Evolutionary conservation across 805 yeast genomes (phyloP).

Genomic region (Ogataea paraovalis): DNA sequence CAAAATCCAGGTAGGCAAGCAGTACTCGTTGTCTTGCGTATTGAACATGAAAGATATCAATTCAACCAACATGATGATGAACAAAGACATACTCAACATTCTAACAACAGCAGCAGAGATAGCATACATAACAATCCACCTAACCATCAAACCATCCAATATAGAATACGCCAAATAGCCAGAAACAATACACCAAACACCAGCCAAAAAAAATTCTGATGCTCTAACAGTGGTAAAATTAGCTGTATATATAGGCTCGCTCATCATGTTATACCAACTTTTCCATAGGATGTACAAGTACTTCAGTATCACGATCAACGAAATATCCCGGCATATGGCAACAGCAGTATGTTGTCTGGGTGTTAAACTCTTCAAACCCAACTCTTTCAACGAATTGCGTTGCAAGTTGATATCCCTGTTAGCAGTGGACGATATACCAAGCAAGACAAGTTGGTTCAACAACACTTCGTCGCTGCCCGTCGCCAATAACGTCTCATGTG

Average conservation of each 20-base stretch:
- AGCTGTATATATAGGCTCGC: constrained; percentile 20
- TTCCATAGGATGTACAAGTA: constrained; percentile 24
- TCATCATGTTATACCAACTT: constrained; percentile 24
- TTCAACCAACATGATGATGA: constrained; percentile 67
- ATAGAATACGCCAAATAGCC: constrained; percentile 81
- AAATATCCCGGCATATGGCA: constrained; percentile 75
- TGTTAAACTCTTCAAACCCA: constrained; percentile 68
- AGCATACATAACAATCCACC: constrained; percentile 92
- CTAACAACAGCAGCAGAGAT: constrained; percentile 85
- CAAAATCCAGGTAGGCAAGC: constrained; percentile 86
- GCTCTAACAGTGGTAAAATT: constrained; percentile 55
- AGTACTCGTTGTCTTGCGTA: constrained; percentile 55
- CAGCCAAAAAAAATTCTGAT: constrained; percentile 76
- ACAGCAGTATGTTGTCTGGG: constrained; percentile 73
- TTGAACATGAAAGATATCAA: constrained; percentile 64
- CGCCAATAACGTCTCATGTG: neutral
- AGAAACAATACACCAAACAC: constrained; percentile 90
- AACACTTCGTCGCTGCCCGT: constrained; percentile 11
- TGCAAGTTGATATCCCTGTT: constrained; percentile 25
- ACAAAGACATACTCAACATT: constrained; percentile 75
- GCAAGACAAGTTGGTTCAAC: constrained; percentile 17
- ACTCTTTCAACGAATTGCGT: constrained; percentile 41
- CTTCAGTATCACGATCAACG: constrained; percentile 39
- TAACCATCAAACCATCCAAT: constrained; percentile 81
- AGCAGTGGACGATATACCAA: constrained; percentile 27